Percentiles rank a stretch among this genome's conserved stretches.
Conservation (phyloP, 2,329 filamentous ascomycete species). For the Beauveria sp. region DNA sequence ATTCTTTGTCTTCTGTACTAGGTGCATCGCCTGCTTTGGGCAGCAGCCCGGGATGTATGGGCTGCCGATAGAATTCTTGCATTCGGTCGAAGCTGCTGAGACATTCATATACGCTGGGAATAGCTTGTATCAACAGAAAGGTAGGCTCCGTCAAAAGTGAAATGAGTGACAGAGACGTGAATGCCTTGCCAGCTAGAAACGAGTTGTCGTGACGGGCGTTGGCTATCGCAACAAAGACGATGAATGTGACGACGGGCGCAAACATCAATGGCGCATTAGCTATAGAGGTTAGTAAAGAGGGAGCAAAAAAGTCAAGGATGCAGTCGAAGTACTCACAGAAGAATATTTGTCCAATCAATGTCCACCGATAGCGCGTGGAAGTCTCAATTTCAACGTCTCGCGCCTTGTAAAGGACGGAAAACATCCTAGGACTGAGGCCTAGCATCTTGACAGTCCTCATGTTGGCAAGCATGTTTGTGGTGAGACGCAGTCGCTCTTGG, state of each 20-base stretch:
- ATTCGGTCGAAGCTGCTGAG: constrained; percentile 20
- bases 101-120: constrained; percentile 2
- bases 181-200: constrained; percentile 14
- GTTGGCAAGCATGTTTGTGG: constrained; percentile 20
- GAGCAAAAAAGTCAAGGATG: not conserved
- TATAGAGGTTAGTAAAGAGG: not conserved
- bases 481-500: constrained; percentile 20
- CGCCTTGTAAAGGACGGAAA: constrained; percentile 14
- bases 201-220: constrained; percentile 11
- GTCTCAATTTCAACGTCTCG: constrained; percentile 16
- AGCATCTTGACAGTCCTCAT: constrained; percentile 28
- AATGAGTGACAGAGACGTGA: constrained; percentile 20
- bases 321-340: constrained; percentile 2
- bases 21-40: too few relatives aligned
- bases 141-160: constrained; percentile 14
- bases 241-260: constrained; percentile 12
- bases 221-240: not conserved
- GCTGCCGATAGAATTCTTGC: constrained; percentile 13
- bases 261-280: constrained; percentile 12
- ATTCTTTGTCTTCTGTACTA: not conserved
- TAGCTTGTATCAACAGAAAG: constrained; percentile 11
- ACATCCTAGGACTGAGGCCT: constrained; percentile 17
- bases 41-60: not conserved
- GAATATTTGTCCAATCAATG: constrained; percentile 12
- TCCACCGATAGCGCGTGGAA: constrained; percentile 17